These are phyloP conservation scores for Hanseniaspora meyeri DNA, from an alignment of 805 yeast species.

Conservation along the genomic window DNA sequence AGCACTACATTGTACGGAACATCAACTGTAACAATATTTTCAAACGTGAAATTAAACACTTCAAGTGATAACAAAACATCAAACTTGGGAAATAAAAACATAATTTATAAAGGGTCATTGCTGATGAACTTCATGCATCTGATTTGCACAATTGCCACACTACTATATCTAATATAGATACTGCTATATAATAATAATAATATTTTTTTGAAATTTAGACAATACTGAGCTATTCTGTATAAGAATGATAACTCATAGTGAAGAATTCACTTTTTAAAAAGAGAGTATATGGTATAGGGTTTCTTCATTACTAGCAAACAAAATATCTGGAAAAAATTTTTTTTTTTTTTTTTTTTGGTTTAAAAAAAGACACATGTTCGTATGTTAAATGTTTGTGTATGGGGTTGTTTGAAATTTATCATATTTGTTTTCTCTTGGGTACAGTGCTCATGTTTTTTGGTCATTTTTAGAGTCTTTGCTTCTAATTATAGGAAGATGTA, in stretches of 20 bases:
- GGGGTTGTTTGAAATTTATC: too few relatives aligned
- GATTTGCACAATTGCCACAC: not conserved
- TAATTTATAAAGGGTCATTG: not conserved
- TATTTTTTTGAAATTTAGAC: not conserved
- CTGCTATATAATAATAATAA: not conserved
- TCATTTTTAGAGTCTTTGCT: not conserved
- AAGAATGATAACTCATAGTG: not conserved
- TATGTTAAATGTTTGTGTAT: too few relatives aligned
- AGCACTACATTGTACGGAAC: not conserved
- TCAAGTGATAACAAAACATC: not conserved
- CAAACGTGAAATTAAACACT: not conserved
- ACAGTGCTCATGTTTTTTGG: not conserved
- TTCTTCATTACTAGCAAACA: too few relatives aligned
- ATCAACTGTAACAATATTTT: not conserved
- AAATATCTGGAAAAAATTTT: too few relatives aligned
- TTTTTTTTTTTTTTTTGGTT: too few relatives aligned
- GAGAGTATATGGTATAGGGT: too few relatives aligned
- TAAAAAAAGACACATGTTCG: too few relatives aligned
- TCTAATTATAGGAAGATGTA: too few relatives aligned
- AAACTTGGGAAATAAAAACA: not conserved
- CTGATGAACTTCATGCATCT: not conserved
- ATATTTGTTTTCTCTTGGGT: too few relatives aligned
- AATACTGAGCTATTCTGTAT: too few relatives aligned
- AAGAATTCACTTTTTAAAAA: too few relatives aligned
- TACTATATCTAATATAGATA: not conserved